Conservation (phyloP, 495 filamentous ascomycete genomes). For the Penicillium alfredii region DNA sequence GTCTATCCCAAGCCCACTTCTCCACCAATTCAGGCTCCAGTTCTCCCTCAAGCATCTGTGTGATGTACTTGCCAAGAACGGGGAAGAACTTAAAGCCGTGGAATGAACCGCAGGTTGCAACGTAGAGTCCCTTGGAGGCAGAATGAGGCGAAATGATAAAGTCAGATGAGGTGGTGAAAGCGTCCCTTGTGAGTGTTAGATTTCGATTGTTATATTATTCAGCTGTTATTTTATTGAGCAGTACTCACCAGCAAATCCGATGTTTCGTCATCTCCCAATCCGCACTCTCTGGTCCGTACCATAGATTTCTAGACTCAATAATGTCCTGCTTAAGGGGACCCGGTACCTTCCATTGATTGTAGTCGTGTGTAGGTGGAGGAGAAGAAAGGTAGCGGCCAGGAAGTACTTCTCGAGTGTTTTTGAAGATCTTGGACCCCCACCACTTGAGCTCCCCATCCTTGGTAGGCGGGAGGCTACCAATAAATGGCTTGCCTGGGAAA, state of each 20-base stretch:
- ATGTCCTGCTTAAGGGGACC: constrained; percentile 31
- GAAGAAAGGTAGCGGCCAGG: constrained; percentile 42
- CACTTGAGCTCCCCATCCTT: constrained; percentile 44
- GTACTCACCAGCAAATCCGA: constrained; percentile 42
- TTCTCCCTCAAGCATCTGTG: constrained; percentile 47
- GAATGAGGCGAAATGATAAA: constrained; percentile 54
- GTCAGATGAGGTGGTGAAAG: constrained; percentile 44
- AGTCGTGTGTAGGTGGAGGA: constrained; percentile 37
- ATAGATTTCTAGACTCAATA: constrained; percentile 27
- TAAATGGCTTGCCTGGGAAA: constrained; percentile 25
- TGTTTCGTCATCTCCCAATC: constrained; percentile 35
- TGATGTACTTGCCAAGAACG: constrained; percentile 53
- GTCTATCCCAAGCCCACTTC: constrained; percentile 56
- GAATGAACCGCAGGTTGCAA: constrained; percentile 47
- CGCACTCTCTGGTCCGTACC: constrained; percentile 33
- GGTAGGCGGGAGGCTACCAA: constrained; percentile 28
- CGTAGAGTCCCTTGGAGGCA: constrained; percentile 39
- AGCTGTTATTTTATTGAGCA: neutral
- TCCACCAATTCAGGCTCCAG: constrained; percentile 35
- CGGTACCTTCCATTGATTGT: constrained; percentile 47
- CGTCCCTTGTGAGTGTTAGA: constrained; percentile 24
- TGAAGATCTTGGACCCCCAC: constrained; percentile 48
- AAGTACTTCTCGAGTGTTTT: constrained; percentile 41
- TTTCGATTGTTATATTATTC: neutral
- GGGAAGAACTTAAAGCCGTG: constrained; percentile 59